These are phyloP conservation scores for Nothophaeocryptopus gaeumannii DNA, from an alignment of 2,329 filamentous ascomycete genomes.

Conservation along the genomic window DNA sequence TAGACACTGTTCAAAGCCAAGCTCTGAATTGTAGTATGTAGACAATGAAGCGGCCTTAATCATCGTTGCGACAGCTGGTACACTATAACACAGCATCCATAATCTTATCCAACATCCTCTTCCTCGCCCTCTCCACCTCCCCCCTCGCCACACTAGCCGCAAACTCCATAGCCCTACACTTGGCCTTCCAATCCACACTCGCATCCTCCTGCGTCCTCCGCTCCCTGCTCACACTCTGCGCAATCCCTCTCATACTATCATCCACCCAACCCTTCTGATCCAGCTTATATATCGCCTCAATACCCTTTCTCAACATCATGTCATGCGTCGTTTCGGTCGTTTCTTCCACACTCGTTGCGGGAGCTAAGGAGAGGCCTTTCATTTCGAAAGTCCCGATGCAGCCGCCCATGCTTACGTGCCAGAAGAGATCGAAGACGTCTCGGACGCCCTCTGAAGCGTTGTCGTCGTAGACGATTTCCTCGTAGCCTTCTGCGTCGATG, in stretches of 20 bases:
- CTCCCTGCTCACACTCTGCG: slow-evolving; percentile 8
- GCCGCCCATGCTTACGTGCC: slow-evolving; percentile 42
- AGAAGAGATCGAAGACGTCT: slow-evolving; percentile 46
- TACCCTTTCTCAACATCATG: slow-evolving; percentile 19
- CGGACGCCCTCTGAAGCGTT: slow-evolving; percentile 42
- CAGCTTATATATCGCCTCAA: slow-evolving; percentile 20
- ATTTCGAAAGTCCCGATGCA: slow-evolving; percentile 44
- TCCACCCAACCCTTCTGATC: slow-evolving; percentile 19
- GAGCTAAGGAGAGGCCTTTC: slow-evolving; percentile 37
- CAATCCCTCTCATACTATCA: slow-evolving; percentile 23
- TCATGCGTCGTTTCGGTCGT: slow-evolving; percentile 23
- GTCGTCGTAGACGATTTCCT: slow-evolving; percentile 35
- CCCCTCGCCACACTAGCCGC: slow-evolving; percentile 31
- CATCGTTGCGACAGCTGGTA: too few relatives aligned
- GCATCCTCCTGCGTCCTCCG: slow-evolving; percentile 15
- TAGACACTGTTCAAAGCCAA: too few relatives aligned
- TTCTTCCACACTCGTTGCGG: background rate
- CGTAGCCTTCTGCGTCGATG: slow-evolving; percentile 34
- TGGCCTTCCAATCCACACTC: slow-evolving; percentile 33
- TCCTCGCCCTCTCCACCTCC: slow-evolving; percentile 33
- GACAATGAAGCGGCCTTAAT: too few relatives aligned
- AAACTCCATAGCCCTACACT: slow-evolving; percentile 33
- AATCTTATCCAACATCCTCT: slow-evolving; percentile 31
- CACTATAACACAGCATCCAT: slow-evolving; percentile 26
- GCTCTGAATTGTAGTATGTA: too few relatives aligned